phyloP scores from a whole-genome alignment of 1,139 yeast genomes.

The Pichia sp. region DNA sequence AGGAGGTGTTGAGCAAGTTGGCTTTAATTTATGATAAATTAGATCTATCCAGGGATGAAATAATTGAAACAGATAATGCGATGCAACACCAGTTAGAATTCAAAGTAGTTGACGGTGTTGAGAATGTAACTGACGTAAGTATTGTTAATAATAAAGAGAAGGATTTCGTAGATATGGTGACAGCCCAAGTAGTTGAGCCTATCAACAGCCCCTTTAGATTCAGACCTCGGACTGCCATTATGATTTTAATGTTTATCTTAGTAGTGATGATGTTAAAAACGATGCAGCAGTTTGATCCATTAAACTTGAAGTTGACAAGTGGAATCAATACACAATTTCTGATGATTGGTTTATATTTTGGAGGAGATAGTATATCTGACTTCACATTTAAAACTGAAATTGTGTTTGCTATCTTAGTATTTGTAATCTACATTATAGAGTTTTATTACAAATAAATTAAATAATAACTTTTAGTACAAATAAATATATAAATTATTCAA shows the following conservation, averaged over 20 bases:
- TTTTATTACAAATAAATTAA: too few relatives aligned
- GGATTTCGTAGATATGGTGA: too few relatives aligned
- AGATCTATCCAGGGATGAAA: neutral
- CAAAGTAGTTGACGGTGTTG: neutral
- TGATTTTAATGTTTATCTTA: too few relatives aligned
- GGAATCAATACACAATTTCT: slow-evolving; percentile 5
- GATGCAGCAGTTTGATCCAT: too few relatives aligned
- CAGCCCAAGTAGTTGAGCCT: too few relatives aligned
- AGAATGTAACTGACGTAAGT: neutral
- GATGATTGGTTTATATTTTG: slow-evolving; percentile 4
- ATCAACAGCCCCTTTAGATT: too few relatives aligned
- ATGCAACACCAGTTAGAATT: neutral
- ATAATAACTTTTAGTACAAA: neutral
- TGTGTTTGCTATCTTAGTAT: too few relatives aligned
- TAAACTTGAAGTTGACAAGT: neutral
- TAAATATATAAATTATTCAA: neutral
- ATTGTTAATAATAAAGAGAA: too few relatives aligned
- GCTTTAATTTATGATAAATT: slow-evolving; percentile 15
- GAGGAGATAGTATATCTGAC: neutral
- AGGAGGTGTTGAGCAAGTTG: slow-evolving; percentile 33
- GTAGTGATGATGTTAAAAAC: too few relatives aligned
- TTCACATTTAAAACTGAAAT: too few relatives aligned
- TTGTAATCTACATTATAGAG: too few relatives aligned
- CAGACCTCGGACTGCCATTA: too few relatives aligned
- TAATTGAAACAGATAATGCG: neutral